A percentile compares a stretch with the other conserved stretches of the same genome.
These are phyloP conservation scores for Suillus decipiens DNA, from an alignment of 768 basidiomycete genomes.

Conservation along the genomic window DNA sequence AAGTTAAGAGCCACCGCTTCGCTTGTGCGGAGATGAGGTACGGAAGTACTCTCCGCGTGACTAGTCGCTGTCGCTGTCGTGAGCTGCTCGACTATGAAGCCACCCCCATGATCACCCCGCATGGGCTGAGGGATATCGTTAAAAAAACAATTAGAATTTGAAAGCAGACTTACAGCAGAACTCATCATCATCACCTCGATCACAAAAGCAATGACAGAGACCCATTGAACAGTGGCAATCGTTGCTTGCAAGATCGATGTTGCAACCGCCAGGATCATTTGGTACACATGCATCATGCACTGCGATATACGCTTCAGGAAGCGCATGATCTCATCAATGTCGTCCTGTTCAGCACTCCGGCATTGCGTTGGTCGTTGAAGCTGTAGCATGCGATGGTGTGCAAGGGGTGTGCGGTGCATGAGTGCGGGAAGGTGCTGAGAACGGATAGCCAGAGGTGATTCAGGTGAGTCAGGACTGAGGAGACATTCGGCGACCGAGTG, in stretches of 20 bases:
- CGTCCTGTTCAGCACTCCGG: slow-evolving; percentile 7
- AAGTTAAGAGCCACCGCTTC: slow-evolving; percentile 26
- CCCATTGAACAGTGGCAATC: slow-evolving; percentile 5
- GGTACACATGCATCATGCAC: background rate
- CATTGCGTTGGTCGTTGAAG: background rate
- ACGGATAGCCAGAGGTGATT: background rate
- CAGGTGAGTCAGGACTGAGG: background rate
- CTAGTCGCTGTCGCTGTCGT: background rate
- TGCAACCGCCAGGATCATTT: background rate
- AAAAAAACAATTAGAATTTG: background rate
- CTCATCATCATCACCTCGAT: slow-evolving; percentile 4
- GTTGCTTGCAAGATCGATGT: background rate
- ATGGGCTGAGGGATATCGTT: background rate
- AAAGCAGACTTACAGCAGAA: background rate
- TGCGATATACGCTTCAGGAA: slow-evolving; percentile 46
- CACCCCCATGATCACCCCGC: background rate
- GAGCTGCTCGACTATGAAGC: slow-evolving; percentile 7
- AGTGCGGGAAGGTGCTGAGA: background rate
- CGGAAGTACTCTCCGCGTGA: background rate
- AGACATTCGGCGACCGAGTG: background rate
- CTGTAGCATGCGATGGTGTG: background rate
- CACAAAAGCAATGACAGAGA: slow-evolving; percentile 7
- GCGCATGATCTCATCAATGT: slow-evolving; percentile 46
- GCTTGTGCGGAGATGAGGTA: no score
- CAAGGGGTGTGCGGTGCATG: background rate